These are phyloP conservation scores for Erodium maritimum DNA, from an alignment of 345 rosid species.

Conservation along the genomic window DNA sequence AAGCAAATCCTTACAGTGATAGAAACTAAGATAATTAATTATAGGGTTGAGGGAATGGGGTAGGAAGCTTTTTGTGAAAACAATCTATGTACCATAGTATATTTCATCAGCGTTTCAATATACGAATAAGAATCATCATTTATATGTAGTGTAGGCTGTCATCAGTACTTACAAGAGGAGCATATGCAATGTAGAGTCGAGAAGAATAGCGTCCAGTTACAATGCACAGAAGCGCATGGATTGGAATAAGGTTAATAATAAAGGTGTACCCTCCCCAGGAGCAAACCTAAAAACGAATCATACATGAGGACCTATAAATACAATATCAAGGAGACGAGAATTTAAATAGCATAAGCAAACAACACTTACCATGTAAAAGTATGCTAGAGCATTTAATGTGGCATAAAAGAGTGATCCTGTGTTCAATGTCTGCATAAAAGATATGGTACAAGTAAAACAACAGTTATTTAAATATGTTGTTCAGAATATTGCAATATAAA, in stretches of 20 bases:
- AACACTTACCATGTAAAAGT: slow-evolving; percentile 67
- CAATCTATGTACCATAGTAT: no score
- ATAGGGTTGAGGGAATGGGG: no score
- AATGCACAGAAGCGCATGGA: slow-evolving; percentile 89
- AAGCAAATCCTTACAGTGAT: neutral
- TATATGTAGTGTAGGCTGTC: neutral
- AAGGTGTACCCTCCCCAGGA: slow-evolving; percentile 99
- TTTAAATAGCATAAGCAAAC: slow-evolving; percentile 6
- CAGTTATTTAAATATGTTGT: slow-evolving; percentile 2
- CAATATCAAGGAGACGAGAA: slow-evolving; percentile 8
- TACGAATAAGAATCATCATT: neutral
- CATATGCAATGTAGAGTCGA: slow-evolving; percentile 89
- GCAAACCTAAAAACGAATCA: slow-evolving; percentile 52
- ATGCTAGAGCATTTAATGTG: slow-evolving; percentile 73
- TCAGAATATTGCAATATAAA: neutral
- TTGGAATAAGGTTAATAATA: slow-evolving; percentile 95
- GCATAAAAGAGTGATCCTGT: slow-evolving; percentile 98
- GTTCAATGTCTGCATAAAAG: slow-evolving; percentile 70
- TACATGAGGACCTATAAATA: slow-evolving; percentile 6
- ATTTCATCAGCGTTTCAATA: no score
- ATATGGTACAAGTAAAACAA: slow-evolving; percentile 13
- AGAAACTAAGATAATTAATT: no score
- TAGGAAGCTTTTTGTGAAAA: no score
- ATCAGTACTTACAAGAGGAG: slow-evolving; percentile 68
- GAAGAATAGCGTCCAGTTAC: slow-evolving; percentile 93